Evolutionary conservation across 225 moss, liverwort and hornwort genomes (phyloP).

Genomic region (Straminergon stramineum): DNA sequence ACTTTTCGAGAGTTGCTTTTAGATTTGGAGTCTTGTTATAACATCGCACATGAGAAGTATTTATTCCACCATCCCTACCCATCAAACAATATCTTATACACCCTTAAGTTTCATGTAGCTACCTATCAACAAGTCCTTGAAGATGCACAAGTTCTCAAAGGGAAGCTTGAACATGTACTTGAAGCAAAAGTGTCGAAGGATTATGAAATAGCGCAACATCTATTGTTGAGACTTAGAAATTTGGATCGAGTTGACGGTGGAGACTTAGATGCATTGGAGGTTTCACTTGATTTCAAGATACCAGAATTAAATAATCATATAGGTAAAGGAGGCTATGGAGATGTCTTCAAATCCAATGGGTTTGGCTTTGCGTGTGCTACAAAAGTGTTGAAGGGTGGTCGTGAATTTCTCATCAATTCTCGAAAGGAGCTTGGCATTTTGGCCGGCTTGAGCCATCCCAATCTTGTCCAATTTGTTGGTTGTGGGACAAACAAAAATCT

Average conservation of each 20-base stretch:
- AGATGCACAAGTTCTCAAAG: neutral
- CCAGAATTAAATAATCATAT: fast-evolving
- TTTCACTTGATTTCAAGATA: neutral
- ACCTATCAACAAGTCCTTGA: neutral
- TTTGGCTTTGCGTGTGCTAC: neutral
- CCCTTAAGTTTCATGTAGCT: neutral
- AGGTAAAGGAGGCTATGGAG: neutral
- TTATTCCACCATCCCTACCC: neutral
- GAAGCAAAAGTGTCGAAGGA: neutral
- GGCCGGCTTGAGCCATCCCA: too few relatives aligned
- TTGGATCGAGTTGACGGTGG: neutral
- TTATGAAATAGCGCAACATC: neutral
- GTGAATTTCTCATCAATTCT: too few relatives aligned
- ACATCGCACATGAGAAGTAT: neutral
- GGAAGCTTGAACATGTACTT: neutral
- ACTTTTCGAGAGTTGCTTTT: neutral
- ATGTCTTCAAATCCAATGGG: neutral
- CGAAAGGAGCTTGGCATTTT: too few relatives aligned
- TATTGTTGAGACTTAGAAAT: neutral
- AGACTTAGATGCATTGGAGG: neutral
- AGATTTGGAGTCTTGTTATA: neutral
- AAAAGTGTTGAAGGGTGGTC: too few relatives aligned
- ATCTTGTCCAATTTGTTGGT: too few relatives aligned
- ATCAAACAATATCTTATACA: neutral
- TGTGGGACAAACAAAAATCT: too few relatives aligned